These are phyloP conservation scores for Allium cepa DNA, from an alignment of 106 monocot species.

Conservation along the genomic window DNA sequence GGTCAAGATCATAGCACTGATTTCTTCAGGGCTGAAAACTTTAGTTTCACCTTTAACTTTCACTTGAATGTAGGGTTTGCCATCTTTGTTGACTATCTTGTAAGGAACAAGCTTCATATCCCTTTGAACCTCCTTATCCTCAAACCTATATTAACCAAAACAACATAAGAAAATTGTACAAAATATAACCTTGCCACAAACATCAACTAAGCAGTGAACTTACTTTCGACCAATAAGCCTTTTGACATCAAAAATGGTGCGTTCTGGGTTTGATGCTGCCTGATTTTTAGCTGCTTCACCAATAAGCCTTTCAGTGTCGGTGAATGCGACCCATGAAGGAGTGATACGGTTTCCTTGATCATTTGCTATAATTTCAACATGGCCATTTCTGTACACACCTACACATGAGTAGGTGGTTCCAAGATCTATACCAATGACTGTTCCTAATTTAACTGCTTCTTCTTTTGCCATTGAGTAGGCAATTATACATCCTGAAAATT, in stretches of 20 bases:
- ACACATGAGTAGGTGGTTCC: slow-evolving; percentile 65
- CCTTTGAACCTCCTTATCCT: slow-evolving; percentile 27
- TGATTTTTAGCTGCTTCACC: slow-evolving; percentile 71
- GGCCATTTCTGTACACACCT: slow-evolving; percentile 59
- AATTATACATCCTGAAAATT: slow-evolving; percentile 33
- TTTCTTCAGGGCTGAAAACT: slow-evolving; percentile 61
- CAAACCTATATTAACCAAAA: slow-evolving; percentile 6
- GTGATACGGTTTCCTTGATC: slow-evolving; percentile 71
- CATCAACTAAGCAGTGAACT: slow-evolving; percentile 34
- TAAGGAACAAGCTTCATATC: slow-evolving; percentile 29
- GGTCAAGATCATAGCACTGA: slow-evolving; percentile 60
- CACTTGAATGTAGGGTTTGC: slow-evolving; percentile 49
- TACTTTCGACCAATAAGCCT: slow-evolving; percentile 50
- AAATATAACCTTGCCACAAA: slow-evolving; percentile 24
- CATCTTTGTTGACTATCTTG: slow-evolving; percentile 30
- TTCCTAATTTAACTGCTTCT: slow-evolving; percentile 47
- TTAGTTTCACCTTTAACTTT: slow-evolving; percentile 54
- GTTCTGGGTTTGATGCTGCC: slow-evolving; percentile 42
- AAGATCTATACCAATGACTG: slow-evolving; percentile 59
- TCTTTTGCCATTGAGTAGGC: slow-evolving; percentile 41
- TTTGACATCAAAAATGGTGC: slow-evolving; percentile 57
- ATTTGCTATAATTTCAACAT: slow-evolving; percentile 64
- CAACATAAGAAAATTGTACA: too few relatives aligned
- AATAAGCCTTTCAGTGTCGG: slow-evolving; percentile 48
- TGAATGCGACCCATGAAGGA: slow-evolving; percentile 74